Evolutionary conservation across 345 rosid species (phyloP), one percentile per base, ranked within the genome.

Genomic region (Luvunga scandens): DNA sequence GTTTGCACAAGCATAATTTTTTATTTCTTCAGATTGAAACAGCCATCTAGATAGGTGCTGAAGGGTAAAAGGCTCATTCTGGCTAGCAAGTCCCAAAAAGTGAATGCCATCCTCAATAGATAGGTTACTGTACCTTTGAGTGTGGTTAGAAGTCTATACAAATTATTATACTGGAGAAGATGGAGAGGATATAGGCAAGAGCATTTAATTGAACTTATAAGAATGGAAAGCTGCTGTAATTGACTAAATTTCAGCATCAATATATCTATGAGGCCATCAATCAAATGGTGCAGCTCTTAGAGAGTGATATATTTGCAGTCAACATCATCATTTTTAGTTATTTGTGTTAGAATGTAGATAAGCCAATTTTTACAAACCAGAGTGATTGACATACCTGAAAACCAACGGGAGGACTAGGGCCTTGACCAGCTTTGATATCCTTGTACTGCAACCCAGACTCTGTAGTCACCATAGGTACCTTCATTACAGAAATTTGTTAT

Each of bases 401-500:
- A 76, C 99, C 99, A 86, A 91, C 81, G 0, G 97, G 98, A 13
- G 99, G 99, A 81, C 80, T 90, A 30, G 98, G 98, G 78, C 98
- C 97, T 59, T 22, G 45, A 65, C 98, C 99, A 60, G 92, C 91
- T 90, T 87, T 90, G 31, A 96, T 96, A 82, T 94, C 99, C 83
- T 92, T 96, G 84, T 89, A 94, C 65, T 94, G 94, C 83, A 96
- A 85, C 13, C 99, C 97, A 36, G 98, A 89, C 48, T 88, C 97
- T 31, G 99, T 94, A 16, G 95, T 94, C 75, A 92, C 94, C 94
- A 90, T 84, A 28, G 97, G 92, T 64, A 88, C 97, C 99, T 96
- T 84, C 84, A 86, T 56, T 62, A 7, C 75, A 81, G 21, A 72
- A 13, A 63, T 36, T 73, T 55, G 5, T 27, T 65, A 59, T 13